Percentiles rank a stretch among this genome's conserved stretches.
Conservation (phyloP, 306 rosid species). For the Acacia melanoxylon region DNA sequence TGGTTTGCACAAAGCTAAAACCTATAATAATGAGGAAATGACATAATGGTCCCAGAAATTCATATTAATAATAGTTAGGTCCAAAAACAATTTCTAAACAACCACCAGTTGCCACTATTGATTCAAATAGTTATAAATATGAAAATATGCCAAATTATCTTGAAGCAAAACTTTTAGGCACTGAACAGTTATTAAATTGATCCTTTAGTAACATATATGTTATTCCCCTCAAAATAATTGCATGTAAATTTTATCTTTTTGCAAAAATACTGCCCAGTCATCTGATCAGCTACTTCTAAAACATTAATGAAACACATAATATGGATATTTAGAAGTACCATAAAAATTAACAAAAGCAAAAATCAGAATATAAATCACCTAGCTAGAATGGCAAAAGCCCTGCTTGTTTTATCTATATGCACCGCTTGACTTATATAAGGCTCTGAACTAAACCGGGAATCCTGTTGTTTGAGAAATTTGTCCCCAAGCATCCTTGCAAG, state of each 20-base stretch:
- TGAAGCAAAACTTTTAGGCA: not conserved
- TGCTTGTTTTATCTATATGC: constrained; percentile 56
- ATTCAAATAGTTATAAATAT: not conserved
- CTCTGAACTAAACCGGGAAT: constrained; percentile 87
- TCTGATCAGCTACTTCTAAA: constrained; percentile 15
- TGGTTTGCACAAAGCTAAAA: not conserved
- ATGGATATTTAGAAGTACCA: constrained; percentile 13
- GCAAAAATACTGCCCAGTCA: constrained; percentile 8
- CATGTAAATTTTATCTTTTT: not conserved
- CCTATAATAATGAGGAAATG: not conserved
- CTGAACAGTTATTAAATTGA: not conserved
- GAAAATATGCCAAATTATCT: not conserved
- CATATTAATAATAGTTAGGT: not conserved
- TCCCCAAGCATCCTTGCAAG: constrained; percentile 99
- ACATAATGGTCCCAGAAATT: not conserved
- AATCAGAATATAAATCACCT: constrained; percentile 59
- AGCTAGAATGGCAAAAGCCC: constrained; percentile 78
- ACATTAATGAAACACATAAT: not conserved
- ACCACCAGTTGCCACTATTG: not conserved
- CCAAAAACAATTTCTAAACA: not conserved
- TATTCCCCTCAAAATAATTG: not conserved
- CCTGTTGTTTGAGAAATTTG: constrained; percentile 96
- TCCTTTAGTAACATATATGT: not conserved
- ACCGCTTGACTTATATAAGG: constrained; percentile 82
- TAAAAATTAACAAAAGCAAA: constrained; percentile 25